phyloP scores from a whole-genome alignment of 192 early-diverging fungal species.

The Gonapodya prolifera region DNA sequence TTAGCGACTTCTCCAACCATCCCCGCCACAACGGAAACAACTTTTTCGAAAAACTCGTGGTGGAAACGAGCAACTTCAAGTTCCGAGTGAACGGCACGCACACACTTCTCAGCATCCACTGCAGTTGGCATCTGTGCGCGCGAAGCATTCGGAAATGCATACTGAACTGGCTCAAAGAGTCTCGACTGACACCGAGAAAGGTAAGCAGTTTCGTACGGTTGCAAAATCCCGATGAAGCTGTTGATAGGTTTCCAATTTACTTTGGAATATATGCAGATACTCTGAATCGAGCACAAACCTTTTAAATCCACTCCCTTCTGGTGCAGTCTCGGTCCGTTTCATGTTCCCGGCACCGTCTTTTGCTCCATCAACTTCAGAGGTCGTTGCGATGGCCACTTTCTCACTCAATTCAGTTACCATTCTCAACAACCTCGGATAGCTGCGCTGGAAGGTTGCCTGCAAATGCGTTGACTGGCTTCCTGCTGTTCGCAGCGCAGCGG shows the following conservation, averaged over 20 bases:
- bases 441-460: conserved; percentile 6
- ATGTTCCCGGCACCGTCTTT: background rate
- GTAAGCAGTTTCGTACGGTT: conserved; percentile 37
- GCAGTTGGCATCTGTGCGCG: conserved; percentile 22
- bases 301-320: too few species aligned
- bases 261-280: too few species aligned
- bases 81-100: conserved; percentile 23
- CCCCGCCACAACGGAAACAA: background rate
- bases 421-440: background rate
- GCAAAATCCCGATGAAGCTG: conserved; percentile 4
- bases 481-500: background rate
- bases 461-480: conserved; percentile 1
- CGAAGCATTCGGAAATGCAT: conserved; percentile 37
- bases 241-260: too few species aligned
- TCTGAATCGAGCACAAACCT: too few species aligned
- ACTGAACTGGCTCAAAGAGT: conserved; percentile 49
- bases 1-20: background rate
- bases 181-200: conserved; percentile 36
- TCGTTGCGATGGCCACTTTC: background rate
- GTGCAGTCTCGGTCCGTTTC: too few species aligned
- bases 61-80: background rate
- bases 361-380: background rate
- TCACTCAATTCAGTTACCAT: background rate
- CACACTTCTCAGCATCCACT: conserved; percentile 41
- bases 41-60: background rate